Evolutionary conservation across 805 yeast genomes (phyloP), one percentile per base, ranked within the genome.

Genomic region (Tanozyma kutaoensis): DNA sequence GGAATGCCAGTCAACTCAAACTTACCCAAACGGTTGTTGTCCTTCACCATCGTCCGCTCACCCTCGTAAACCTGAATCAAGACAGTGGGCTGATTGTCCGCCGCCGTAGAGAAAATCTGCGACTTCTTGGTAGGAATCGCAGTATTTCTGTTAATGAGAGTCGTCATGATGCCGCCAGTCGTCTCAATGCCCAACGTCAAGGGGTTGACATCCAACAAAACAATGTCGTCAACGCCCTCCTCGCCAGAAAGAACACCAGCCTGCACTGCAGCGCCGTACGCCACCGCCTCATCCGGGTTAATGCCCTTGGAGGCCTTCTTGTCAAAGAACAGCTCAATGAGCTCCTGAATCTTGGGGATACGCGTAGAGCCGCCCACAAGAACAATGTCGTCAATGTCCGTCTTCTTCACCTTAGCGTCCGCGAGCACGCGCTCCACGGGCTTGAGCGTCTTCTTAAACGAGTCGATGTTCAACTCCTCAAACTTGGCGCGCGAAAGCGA

Each of bases 141-240:
- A 29, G 95, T 80, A 65, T 85, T 85, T 70, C 95, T 79, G 62
- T 80, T 79, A 55, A 85, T 85, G 57, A 85, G 72, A 50, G 86
- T 81, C 42, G 95, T 85, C 96, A 85, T 85, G 40, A 85, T 93
- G 60, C 95, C 95, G 55, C 96, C 95, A 29, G 94, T 78, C 43
- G 95, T 86, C 65, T 85, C 95, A 53, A 85, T 86, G 69, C 96
- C 96, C 39, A 85, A 58, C 29, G 96, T 85, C 52, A 85, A 72
- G 46, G 96, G 93, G 46, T 86, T 82, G 37, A 85, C 95, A 62
- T 85, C 96, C 48, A 86, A 70, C 49, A 85, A 66, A 38, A 88
- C 21, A 20, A 20, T 20, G 21, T 20, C 21, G 10, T 20, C 21
- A 4, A 39, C 43, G 28, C 43, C 43, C 26, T 39, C 43, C 25